A percentile compares a stretch with the other conserved stretches of the same genome.
These are phyloP conservation scores for Xylaria castorea DNA, from an alignment of 495 filamentous ascomycete species.

Conservation along the genomic window DNA sequence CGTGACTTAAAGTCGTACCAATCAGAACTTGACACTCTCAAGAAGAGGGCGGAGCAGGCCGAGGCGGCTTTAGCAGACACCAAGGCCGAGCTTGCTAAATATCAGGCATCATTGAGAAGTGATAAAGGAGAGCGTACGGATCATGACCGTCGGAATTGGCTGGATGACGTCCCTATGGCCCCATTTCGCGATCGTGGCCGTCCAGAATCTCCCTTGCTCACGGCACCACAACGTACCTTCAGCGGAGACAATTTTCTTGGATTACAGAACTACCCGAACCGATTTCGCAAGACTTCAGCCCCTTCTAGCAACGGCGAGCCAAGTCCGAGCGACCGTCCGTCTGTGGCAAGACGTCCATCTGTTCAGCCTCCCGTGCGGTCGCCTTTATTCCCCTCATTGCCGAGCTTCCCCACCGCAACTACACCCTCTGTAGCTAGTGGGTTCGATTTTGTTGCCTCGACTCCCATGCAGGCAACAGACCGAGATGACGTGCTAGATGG, in stretches of 20 bases:
- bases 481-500: slow-evolving; percentile 73
- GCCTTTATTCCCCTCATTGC: slow-evolving; percentile 35
- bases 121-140: slow-evolving; percentile 73
- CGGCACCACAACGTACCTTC: slow-evolving; percentile 51
- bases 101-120: slow-evolving; percentile 67
- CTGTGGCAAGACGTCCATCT: slow-evolving; percentile 47
- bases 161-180: slow-evolving; percentile 59
- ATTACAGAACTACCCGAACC: slow-evolving; percentile 49
- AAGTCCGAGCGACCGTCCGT: slow-evolving; percentile 39
- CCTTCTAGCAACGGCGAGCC: slow-evolving; percentile 54
- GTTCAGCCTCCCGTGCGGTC: slow-evolving; percentile 46
- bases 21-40: slow-evolving; percentile 67
- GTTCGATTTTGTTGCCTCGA: slow-evolving; percentile 38
- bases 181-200: slow-evolving; percentile 52
- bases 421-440: slow-evolving; percentile 36
- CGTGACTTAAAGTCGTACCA: slow-evolving; percentile 62
- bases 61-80: slow-evolving; percentile 66
- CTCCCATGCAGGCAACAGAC: slow-evolving; percentile 67
- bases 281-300: slow-evolving; percentile 51
- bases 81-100: slow-evolving; percentile 50
- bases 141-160: slow-evolving; percentile 76
- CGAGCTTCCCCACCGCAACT: slow-evolving; percentile 24
- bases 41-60: slow-evolving; percentile 68
- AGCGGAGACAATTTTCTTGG: slow-evolving; percentile 54
- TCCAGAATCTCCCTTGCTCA: slow-evolving; percentile 54